phyloP scores from a whole-genome alignment of 352 stramenopile genomes.

The Globisporangium camurandrum region DNA sequence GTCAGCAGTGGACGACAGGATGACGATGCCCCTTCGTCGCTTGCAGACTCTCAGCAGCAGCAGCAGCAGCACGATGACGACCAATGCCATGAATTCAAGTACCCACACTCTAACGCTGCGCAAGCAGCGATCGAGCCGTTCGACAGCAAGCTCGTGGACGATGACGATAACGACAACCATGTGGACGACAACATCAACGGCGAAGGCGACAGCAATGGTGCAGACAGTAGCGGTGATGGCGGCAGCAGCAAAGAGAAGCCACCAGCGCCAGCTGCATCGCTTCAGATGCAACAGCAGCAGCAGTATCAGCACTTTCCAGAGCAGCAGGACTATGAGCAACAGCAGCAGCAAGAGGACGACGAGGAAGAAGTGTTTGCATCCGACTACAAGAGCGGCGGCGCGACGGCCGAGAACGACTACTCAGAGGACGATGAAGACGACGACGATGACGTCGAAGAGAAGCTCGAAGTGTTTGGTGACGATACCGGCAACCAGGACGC shows the following conservation, averaged over 20 bases:
- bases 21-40: neutral
- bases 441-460: slow-evolving; percentile 26
- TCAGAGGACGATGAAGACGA: slow-evolving; percentile 7
- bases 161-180: slow-evolving; percentile 11
- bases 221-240: neutral
- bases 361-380: slow-evolving; percentile 15
- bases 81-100: neutral
- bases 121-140: slow-evolving; percentile 11
- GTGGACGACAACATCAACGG: slow-evolving; percentile 6
- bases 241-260: neutral
- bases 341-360: slow-evolving; percentile 6
- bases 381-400: slow-evolving; percentile 13
- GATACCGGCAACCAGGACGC: slow-evolving; percentile 13
- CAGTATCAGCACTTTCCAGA: slow-evolving; percentile 6
- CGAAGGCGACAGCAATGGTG: neutral
- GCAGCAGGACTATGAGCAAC: slow-evolving; percentile 9
- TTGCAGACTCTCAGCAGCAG: neutral
- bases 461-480: slow-evolving; percentile 35
- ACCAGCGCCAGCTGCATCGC: neutral
- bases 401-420: slow-evolving; percentile 1
- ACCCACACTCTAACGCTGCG: neutral
- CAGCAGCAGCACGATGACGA: neutral
- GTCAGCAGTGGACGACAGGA: neutral
- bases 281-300: slow-evolving; percentile 6
- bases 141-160: slow-evolving; percentile 14